Conservation (phyloP, 371 early-diverging fungal species). For the Fennellomyces sp. region DNA sequence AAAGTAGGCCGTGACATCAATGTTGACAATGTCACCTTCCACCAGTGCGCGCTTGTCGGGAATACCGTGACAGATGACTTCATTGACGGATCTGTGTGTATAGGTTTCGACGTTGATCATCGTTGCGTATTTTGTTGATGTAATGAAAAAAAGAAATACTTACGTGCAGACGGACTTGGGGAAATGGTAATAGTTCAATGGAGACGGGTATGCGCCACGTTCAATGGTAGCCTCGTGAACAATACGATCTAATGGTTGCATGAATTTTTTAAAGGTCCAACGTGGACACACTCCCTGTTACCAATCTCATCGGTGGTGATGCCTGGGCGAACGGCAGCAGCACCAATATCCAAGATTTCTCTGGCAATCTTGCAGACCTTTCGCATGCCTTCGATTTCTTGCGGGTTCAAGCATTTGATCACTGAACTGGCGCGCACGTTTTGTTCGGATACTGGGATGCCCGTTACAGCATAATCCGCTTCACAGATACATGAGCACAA, state of each 20-base stretch:
- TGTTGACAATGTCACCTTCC: slow-evolving; percentile 93
- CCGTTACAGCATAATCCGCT: slow-evolving; percentile 85
- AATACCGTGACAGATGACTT: slow-evolving; percentile 90
- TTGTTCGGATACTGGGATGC: slow-evolving; percentile 75
- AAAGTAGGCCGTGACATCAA: slow-evolving; percentile 87
- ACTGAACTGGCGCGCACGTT: slow-evolving; percentile 55
- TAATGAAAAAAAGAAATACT: slow-evolving; percentile 30
- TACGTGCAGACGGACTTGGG: slow-evolving; percentile 93
- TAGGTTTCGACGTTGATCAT: too few relatives aligned
- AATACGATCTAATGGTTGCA: slow-evolving; percentile 59
- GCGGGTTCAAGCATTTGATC: slow-evolving; percentile 68
- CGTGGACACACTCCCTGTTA: slow-evolving; percentile 8
- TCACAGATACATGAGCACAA: neutral
- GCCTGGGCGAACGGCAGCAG: slow-evolving; percentile 79
- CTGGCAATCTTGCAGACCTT: slow-evolving; percentile 84
- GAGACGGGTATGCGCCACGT: slow-evolving; percentile 91
- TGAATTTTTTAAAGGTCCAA: neutral
- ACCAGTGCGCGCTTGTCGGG: slow-evolving; percentile 85
- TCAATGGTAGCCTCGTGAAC: slow-evolving; percentile 89
- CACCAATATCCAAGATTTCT: slow-evolving; percentile 85
- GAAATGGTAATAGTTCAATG: slow-evolving; percentile 92
- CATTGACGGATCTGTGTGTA: slow-evolving; percentile 64
- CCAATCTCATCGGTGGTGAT: slow-evolving; percentile 91
- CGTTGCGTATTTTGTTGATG: too few relatives aligned
- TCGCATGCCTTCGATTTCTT: slow-evolving; percentile 87